These are phyloP conservation scores for Neopestalotiopsis clavispora DNA, from an alignment of 2,329 filamentous ascomycete genomes.

Conservation along the genomic window DNA sequence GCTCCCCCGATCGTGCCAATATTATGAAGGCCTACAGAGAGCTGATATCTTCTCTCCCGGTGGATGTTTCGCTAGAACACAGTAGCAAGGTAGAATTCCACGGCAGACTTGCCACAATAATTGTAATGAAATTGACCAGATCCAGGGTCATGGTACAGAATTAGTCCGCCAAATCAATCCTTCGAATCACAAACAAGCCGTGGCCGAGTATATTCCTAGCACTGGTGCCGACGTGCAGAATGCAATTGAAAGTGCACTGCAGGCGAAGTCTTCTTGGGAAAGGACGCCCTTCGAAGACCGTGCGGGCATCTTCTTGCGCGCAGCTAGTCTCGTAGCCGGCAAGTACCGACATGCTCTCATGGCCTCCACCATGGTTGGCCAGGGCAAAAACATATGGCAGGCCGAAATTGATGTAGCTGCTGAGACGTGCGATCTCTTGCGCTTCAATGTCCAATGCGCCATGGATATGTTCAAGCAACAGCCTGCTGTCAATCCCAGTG, in stretches of 20 bases:
- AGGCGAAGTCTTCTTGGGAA: slow-evolving; percentile 87
- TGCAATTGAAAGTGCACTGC: slow-evolving; percentile 73
- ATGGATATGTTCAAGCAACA: slow-evolving; percentile 89
- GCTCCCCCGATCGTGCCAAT: neutral
- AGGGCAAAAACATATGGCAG: slow-evolving; percentile 99
- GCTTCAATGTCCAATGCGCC: slow-evolving; percentile 93
- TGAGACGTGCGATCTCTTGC: slow-evolving; percentile 88
- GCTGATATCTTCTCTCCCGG: neutral
- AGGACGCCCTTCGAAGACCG: slow-evolving; percentile 86
- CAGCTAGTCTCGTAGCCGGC: slow-evolving; percentile 83
- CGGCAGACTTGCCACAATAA: neutral
- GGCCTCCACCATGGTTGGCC: slow-evolving; percentile 93
- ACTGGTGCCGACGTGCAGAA: neutral
- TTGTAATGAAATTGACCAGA: neutral
- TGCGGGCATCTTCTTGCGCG: slow-evolving; percentile 93
- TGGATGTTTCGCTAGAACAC: neutral
- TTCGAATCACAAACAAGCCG: slow-evolving; percentile 73
- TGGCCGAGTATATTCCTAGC: slow-evolving; percentile 80
- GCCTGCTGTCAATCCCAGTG: slow-evolving; percentile 48
- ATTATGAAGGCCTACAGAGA: neutral
- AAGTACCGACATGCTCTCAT: slow-evolving; percentile 98
- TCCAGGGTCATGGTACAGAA: slow-evolving; percentile 60
- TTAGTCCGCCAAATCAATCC: slow-evolving; percentile 77
- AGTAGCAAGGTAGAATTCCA: neutral
- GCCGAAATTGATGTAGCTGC: slow-evolving; percentile 90